phyloP scores from a whole-genome alignment of 257 asterid genomes.

The Linaria vulgaris region DNA sequence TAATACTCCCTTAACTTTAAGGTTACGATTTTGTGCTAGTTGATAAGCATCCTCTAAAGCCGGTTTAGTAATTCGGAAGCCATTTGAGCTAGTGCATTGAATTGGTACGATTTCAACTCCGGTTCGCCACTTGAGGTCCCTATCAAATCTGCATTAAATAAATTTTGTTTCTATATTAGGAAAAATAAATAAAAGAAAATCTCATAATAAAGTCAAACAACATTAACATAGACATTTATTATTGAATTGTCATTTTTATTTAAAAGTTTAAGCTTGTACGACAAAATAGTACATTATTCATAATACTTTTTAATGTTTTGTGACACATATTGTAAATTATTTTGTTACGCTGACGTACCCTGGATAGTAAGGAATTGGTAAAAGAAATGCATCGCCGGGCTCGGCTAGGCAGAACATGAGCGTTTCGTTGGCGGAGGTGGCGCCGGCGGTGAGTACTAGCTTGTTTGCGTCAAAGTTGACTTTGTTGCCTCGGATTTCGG shows the following conservation, averaged over 20 bases:
- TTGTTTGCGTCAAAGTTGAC: slow-evolving; percentile 51
- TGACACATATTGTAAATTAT: too few relatives aligned
- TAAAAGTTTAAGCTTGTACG: too few relatives aligned
- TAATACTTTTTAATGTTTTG: too few relatives aligned
- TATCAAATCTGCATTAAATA: slow-evolving; percentile 66
- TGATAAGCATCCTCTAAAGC: slow-evolving; percentile 65
- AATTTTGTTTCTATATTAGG: background rate
- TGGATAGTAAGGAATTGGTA: slow-evolving; percentile 81
- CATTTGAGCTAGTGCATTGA: slow-evolving; percentile 61
- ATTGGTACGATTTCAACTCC: slow-evolving; percentile 79
- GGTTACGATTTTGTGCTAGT: slow-evolving; percentile 54
- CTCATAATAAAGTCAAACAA: too few relatives aligned
- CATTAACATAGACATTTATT: too few relatives aligned
- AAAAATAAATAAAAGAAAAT: background rate
- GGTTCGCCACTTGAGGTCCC: slow-evolving; percentile 91
- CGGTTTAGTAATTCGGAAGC: slow-evolving; percentile 61
- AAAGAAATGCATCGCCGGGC: slow-evolving; percentile 67
- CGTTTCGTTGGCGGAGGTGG: slow-evolving; percentile 75
- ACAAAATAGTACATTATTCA: too few relatives aligned
- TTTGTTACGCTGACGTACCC: slow-evolving; percentile 39
- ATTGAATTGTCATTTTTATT: too few relatives aligned
- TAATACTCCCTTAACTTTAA: slow-evolving; percentile 71
- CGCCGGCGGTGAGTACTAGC: slow-evolving; percentile 70
- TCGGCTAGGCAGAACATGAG: slow-evolving; percentile 72
- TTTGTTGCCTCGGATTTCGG: slow-evolving; percentile 67